Conservation (phyloP, 257 asterid species). For the Rehmannia glutinosa region DNA sequence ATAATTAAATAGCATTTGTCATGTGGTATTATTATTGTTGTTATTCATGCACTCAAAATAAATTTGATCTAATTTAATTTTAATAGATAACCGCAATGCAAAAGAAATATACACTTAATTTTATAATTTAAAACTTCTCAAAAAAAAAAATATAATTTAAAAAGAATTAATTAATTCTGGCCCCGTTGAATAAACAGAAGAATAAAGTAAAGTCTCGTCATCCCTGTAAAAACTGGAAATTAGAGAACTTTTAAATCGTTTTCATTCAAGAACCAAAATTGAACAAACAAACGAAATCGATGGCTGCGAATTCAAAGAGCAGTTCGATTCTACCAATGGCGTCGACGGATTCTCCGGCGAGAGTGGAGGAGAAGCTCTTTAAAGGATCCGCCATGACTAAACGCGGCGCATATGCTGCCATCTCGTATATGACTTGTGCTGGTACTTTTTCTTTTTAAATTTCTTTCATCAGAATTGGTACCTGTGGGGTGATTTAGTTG, state of each 20-base stretch:
- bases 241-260: background rate
- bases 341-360: slow-evolving; percentile 50
- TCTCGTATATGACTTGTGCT: slow-evolving; percentile 91
- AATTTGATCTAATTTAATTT: too few species aligned
- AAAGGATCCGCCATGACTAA: slow-evolving; percentile 92
- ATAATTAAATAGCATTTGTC: too few species aligned
- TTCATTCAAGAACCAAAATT: background rate
- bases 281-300: slow-evolving; percentile 7
- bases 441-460: slow-evolving; percentile 32
- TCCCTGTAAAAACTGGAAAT: background rate
- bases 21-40: too few species aligned
- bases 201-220: background rate
- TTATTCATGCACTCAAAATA: too few species aligned
- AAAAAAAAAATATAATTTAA: too few species aligned
- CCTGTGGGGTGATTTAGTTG: background rate
- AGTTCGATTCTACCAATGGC: slow-evolving; percentile 57
- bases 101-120: too few species aligned
- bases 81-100: too few species aligned
- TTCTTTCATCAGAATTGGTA: slow-evolving; percentile 2
- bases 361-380: slow-evolving; percentile 74
- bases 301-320: slow-evolving; percentile 33
- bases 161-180: too few species aligned
- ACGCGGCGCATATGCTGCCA: slow-evolving; percentile 91
- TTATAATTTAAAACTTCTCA: too few species aligned
- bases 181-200: background rate